phyloP scores from a whole-genome alignment of 2,329 filamentous ascomycete genomes.

The Cercospora zeina region DNA sequence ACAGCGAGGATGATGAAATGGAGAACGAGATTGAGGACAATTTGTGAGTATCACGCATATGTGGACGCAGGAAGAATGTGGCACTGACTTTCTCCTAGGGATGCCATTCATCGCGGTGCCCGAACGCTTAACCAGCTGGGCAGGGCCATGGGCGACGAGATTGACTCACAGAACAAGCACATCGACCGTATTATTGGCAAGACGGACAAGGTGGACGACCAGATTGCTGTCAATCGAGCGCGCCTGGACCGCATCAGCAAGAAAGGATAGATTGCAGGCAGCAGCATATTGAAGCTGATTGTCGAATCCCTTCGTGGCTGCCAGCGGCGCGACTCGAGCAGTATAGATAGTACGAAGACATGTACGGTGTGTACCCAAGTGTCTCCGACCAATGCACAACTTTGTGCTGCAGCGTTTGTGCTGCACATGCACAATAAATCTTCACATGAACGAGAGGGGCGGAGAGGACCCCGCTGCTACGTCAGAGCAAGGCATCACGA shows the following conservation, averaged over 20 bases:
- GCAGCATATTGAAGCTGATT: background rate
- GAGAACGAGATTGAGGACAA: constrained; percentile 49
- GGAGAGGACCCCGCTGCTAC: constrained; percentile 3
- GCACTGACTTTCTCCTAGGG: constrained; percentile 30
- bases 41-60: constrained; percentile 24
- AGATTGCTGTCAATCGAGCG: constrained; percentile 75
- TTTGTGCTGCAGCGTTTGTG: background rate
- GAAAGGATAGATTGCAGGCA: constrained; percentile 13
- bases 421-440: background rate
- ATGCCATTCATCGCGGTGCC: constrained; percentile 62
- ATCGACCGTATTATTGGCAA: constrained; percentile 67
- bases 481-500: constrained; percentile 6
- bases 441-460: background rate
- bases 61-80: background rate
- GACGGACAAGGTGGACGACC: constrained; percentile 81
- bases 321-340: background rate
- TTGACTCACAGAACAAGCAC: constrained; percentile 73
- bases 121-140: constrained; percentile 72
- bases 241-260: constrained; percentile 64
- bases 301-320: background rate
- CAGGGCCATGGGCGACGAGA: constrained; percentile 70
- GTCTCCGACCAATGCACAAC: background rate
- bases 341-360: background rate
- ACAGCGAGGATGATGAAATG: constrained; percentile 68
- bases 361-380: background rate